Conservation (phyloP, 2,329 filamentous ascomycete species). For the Penicillium sp. region DNA sequence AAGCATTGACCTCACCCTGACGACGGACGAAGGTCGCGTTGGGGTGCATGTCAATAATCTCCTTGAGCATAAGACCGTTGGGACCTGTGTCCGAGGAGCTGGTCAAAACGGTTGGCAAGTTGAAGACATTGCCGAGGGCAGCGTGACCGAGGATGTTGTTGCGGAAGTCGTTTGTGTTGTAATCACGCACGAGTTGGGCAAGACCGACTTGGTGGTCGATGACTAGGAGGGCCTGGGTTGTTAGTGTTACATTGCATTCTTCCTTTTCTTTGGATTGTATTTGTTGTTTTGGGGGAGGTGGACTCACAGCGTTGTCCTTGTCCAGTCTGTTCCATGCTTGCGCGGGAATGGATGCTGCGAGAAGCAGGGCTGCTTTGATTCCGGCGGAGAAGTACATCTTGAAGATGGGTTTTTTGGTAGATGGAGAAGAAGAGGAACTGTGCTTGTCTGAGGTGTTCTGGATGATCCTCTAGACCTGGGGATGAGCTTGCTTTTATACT, state of each 20-base stretch:
- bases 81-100: conserved; percentile 69
- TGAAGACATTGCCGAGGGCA: conserved; percentile 64
- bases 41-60: conserved; percentile 68
- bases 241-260: neutral
- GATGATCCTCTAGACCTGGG: neutral
- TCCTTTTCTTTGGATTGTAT: no score
- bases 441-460: neutral
- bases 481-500: conserved; percentile 2
- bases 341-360: conserved; percentile 21
- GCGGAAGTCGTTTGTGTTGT: conserved; percentile 62
- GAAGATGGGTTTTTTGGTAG: neutral
- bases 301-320: conserved; percentile 28
- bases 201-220: conserved; percentile 41
- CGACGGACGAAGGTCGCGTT: conserved; percentile 65
- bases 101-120: conserved; percentile 68
- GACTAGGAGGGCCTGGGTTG: conserved; percentile 27
- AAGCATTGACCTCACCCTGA: conserved; percentile 72
- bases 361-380: conserved; percentile 30
- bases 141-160: conserved; percentile 69
- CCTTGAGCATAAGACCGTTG: conserved; percentile 69
- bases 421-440: neutral
- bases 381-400: conserved; percentile 14
- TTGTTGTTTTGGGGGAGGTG: neutral
- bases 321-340: conserved; percentile 30
- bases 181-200: conserved; percentile 60